Evolutionary conservation across 2,329 filamentous ascomycete species (phyloP).

Genomic region (Cylindrodendrum hubeiense): DNA sequence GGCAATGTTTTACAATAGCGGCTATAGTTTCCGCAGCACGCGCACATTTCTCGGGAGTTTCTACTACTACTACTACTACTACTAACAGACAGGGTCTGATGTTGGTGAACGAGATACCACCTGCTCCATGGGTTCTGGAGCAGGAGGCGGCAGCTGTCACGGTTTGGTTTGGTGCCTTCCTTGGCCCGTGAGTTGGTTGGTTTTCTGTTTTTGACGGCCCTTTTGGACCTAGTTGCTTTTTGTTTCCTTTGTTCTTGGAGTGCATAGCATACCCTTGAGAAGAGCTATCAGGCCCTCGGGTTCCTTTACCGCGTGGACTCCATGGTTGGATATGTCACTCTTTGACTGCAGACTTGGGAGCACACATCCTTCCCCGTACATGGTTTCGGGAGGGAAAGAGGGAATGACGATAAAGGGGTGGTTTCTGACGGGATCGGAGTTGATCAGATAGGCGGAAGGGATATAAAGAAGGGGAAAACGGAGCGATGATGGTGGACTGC

Average conservation of each 20-base stretch:
- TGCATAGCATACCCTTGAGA: neutral
- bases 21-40: conserved; percentile 6
- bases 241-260: neutral
- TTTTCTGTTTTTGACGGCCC: neutral
- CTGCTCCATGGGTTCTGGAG: neutral
- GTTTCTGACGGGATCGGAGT: neutral
- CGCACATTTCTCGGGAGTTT: conserved; percentile 14
- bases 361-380: neutral
- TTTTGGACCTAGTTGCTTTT: neutral
- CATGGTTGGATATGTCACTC: neutral
- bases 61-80: conserved; percentile 3
- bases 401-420: neutral
- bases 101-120: neutral
- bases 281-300: neutral
- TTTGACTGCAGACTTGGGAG: neutral
- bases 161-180: neutral
- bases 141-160: neutral
- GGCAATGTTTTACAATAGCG: conserved; percentile 11
- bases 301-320: neutral
- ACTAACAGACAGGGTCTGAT: neutral
- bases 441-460: neutral
- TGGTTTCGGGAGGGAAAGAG: neutral
- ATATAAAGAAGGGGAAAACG: neutral
- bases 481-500: neutral
- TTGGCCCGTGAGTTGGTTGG: neutral